Conservation (phyloP, 768 basidiomycete species). For the Mycena metata region DNA sequence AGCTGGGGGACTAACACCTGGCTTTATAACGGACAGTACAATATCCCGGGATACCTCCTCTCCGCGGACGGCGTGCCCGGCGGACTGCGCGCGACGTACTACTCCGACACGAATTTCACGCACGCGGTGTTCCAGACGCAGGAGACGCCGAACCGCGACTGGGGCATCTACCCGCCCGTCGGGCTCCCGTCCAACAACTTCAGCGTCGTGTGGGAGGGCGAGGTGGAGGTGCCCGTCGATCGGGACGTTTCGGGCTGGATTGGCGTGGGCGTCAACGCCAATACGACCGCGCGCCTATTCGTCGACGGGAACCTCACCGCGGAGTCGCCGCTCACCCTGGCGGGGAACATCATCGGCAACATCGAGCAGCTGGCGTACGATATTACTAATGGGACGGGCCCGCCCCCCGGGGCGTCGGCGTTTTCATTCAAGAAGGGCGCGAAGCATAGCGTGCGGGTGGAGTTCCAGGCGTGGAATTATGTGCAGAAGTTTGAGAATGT, state of each 20-base stretch:
- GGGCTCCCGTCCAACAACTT: slow-evolving; percentile 46
- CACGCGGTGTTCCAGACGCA: slow-evolving; percentile 36
- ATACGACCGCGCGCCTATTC: slow-evolving; percentile 42
- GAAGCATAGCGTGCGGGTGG: slow-evolving; percentile 39
- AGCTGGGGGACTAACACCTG: slow-evolving; percentile 43
- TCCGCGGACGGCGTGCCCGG: slow-evolving; percentile 33
- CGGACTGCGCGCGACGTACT: slow-evolving; percentile 40
- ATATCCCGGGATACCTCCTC: slow-evolving; percentile 43
- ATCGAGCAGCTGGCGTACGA: slow-evolving; percentile 34
- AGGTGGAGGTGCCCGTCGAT: slow-evolving; percentile 41
- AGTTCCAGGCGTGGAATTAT: slow-evolving; percentile 42
- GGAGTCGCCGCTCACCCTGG: slow-evolving; percentile 35
- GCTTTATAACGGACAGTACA: slow-evolving; percentile 44
- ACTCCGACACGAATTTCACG: slow-evolving; percentile 42
- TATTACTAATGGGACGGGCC: slow-evolving; percentile 29
- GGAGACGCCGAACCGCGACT: slow-evolving; percentile 44
- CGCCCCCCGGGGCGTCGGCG: slow-evolving; percentile 39
- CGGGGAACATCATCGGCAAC: slow-evolving; percentile 42
- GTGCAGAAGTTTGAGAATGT: slow-evolving; percentile 43
- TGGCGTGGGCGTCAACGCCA: slow-evolving; percentile 43
- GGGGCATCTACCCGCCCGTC: slow-evolving; percentile 45
- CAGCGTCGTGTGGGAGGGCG: slow-evolving; percentile 45
- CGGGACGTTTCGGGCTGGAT: slow-evolving; percentile 39
- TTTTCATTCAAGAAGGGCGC: slow-evolving; percentile 40
- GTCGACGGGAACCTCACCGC: slow-evolving; percentile 39